Evolutionary conservation across 352 stramenopile genomes (phyloP), one percentile per base, ranked within the genome.

Genomic region (Phytophthora idaei): DNA sequence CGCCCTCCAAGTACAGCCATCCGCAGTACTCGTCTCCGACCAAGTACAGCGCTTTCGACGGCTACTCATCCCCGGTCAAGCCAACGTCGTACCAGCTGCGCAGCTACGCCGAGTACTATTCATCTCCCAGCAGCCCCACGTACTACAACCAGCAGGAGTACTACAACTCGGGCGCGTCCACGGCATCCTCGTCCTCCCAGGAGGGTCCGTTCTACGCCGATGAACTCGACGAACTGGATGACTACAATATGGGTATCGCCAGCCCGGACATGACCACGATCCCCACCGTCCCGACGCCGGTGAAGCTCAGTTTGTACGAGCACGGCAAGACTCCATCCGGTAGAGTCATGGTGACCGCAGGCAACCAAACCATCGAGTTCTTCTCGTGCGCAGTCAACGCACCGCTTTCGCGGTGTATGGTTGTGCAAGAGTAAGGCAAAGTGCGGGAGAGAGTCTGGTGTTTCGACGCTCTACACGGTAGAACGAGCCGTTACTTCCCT

Each of bases 301-400:
- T 87, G 0, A 80, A 75, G 54, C 73, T 95, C 47, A 90, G 83
- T 17, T 77, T 74, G n/a, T 95, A 90, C 65, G 87, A 95, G 62
- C 66, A 73, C 27, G 83, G 81, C 57, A 92, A 92, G 76, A 95
- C 81, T 69, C 87, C 87, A 39, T 91, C 82, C 3, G 87, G 87
- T 36, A 70, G 83, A 71, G 85, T 95, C 34, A 73, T 93, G 59
- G 71, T 93, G 12, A 93, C 87, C 29, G 74, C 80, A 6, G 74
- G 85, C 47, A 92, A 95, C 69, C 87, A 95, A 74, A 93, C 87
- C 37, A 76, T 95, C 67, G 87, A 95, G 75, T 91, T 95, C 64
- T 95, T 93, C 68, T 90, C 83, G 27, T 83, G 82, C 61, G 81
- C 78, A n/a, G 82, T 89, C 12, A 95, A 95, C 45, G 83, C 80